phyloP scores from a whole-genome alignment of 352 stramenopile species.

The Phytophthora brassicae region DNA sequence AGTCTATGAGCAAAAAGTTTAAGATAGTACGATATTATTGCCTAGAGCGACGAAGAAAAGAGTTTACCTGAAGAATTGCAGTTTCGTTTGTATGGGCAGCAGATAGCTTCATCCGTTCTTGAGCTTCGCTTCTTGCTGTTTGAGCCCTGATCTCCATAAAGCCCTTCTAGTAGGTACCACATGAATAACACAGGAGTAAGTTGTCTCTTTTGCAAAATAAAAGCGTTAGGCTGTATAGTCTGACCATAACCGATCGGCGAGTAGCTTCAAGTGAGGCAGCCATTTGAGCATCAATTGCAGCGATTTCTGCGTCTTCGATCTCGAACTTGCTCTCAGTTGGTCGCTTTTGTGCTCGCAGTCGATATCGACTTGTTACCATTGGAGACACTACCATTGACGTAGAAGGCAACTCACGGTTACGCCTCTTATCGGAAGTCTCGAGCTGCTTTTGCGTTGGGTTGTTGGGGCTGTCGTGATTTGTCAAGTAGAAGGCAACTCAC shows the following conservation, averaged over 20 bases:
- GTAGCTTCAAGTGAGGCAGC: constrained; percentile 35
- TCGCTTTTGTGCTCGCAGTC: constrained; percentile 5
- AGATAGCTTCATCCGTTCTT: constrained; percentile 54
- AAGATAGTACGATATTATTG: background rate
- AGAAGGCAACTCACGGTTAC: constrained; percentile 25
- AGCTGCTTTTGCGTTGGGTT: background rate
- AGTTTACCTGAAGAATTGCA: constrained; percentile 42
- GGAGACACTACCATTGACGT: constrained; percentile 31
- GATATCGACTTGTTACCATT: constrained; percentile 9
- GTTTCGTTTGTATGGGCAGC: constrained; percentile 47
- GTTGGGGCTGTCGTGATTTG: background rate
- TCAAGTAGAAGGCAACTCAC: no score
- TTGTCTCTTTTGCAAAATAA: background rate
- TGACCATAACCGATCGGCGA: constrained; percentile 36
- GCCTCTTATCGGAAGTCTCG: background rate
- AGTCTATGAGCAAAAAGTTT: constrained; percentile 20
- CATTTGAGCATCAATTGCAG: constrained; percentile 36
- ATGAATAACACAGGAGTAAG: constrained; percentile 3
- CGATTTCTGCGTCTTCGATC: constrained; percentile 24
- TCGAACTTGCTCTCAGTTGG: background rate
- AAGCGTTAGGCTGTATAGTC: constrained; percentile 2
- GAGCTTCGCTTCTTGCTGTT: constrained; percentile 20
- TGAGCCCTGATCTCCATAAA: constrained; percentile 30
- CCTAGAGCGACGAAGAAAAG: background rate
- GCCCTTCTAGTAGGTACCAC: constrained; percentile 17